phyloP scores from a whole-genome alignment of 2,329 filamentous ascomycete genomes.

The Aspergillus ochraceus region DNA sequence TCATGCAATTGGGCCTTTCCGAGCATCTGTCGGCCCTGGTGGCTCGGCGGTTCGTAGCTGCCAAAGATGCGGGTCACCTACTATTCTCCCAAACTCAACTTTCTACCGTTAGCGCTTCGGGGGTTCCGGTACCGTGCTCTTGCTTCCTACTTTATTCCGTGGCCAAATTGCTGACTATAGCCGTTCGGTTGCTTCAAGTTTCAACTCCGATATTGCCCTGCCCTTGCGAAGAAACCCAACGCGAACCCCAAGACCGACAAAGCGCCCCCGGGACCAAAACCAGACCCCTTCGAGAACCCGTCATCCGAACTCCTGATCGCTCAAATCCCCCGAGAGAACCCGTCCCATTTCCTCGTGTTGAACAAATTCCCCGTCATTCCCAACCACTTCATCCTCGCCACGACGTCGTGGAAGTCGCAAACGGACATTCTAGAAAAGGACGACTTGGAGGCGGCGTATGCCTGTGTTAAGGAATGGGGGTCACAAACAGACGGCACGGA shows the following conservation, averaged over 20 bases:
- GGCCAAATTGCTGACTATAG: conserved; percentile 4
- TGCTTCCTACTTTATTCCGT: neutral
- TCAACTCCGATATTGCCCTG: conserved; percentile 51
- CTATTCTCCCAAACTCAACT: conserved; percentile 43
- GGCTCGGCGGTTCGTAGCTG: conserved; percentile 33
- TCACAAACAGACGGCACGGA: conserved; percentile 8
- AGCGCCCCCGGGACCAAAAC: conserved; percentile 27
- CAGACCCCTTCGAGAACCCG: conserved; percentile 48
- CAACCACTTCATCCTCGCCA: conserved; percentile 52
- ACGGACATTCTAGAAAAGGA: conserved; percentile 44
- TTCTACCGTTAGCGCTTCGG: conserved; percentile 33
- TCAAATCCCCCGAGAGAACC: conserved; percentile 34
- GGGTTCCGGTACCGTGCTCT: conserved; percentile 31
- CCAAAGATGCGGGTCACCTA: conserved; percentile 38
- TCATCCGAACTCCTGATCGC: conserved; percentile 43
- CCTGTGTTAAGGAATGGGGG: conserved; percentile 45
- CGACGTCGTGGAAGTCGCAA: conserved; percentile 44
- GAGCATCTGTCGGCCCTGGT: conserved; percentile 40
- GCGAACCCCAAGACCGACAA: conserved; percentile 23
- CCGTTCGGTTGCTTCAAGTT: conserved; percentile 31
- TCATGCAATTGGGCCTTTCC: conserved; percentile 38
- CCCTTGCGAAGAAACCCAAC: conserved; percentile 46
- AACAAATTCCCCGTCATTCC: conserved; percentile 52
- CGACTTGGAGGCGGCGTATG: conserved; percentile 43
- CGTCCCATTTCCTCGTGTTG: conserved; percentile 44